Evolutionary conservation across 176 grass and related monocot genomes (phyloP), one percentile per base, ranked within the genome.

Genomic region (Urochloa ruziziensis): DNA sequence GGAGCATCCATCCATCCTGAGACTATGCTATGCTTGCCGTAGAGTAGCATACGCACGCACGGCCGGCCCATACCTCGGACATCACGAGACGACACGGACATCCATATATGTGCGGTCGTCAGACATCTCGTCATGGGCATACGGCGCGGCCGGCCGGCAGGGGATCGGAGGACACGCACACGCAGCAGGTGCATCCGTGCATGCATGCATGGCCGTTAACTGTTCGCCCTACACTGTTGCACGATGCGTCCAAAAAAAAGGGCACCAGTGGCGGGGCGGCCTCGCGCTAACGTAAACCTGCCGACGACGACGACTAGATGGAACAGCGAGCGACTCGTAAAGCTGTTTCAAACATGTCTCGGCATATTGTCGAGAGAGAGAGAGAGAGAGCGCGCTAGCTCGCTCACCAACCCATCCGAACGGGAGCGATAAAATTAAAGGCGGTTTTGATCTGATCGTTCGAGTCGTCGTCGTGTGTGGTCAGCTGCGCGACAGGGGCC

Each of bases 21-120:
- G 10, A 21, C 17, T 16, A 21, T 24, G 5, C 6, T n/a, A n/a
- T 46, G 43, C 51, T 10, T 57, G 53, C 5, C 9, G 54, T 6
- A 16, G 13, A 4, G 6, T 6, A 37, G 37, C 37, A 39, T 7
- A 39, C 37, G 37, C 7, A 39, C 2, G 27, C 23, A 70, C 13
- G 25, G 18, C 62, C 33, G 33, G 63, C 63, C 74, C 54, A 62
- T 77, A 77, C 74, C 74, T 77, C 37, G 74, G 74, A 61, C 10
- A 30, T 7, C 74, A 77, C 74, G 56, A 61, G 54, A 43, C 3
- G 36, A 25, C 11, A 8, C n/a, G 39, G 67, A 11, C 25, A 46
- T 17, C 21, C 44, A 39, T 14, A 13, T 11, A 3, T 43, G 9
- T 8, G 52, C 8, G 3, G 54, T 60, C 74, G 5, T 44, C 57